phyloP scores from a whole-genome alignment of 164 flowering plant genomes.

The Euptelea pleiosperma region DNA sequence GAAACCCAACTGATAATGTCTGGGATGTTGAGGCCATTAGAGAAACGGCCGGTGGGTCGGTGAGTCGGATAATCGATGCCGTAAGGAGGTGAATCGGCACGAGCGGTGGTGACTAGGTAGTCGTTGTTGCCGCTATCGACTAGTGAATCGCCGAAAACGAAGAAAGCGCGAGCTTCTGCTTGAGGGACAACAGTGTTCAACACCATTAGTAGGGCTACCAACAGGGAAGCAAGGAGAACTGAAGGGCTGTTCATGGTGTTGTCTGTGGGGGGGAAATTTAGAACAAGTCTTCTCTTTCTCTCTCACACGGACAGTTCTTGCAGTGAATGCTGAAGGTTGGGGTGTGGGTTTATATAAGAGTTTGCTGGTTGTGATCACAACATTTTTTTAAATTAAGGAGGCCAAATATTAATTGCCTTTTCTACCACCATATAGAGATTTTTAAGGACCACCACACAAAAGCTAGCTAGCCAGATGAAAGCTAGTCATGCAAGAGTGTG shows the following conservation, averaged over 20 bases:
- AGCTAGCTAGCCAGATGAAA: no score
- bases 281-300: no score
- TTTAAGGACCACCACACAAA: no score
- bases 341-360: constrained; percentile 2
- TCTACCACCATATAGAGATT: background rate
- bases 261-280: background rate
- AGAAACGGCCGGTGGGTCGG: constrained; percentile 79
- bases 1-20: constrained; percentile 58
- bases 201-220: background rate
- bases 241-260: constrained; percentile 11
- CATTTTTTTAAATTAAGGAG: background rate
- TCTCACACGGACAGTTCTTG: background rate
- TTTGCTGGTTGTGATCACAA: background rate
- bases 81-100: constrained; percentile 76
- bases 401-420: background rate
- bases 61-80: constrained; percentile 73
- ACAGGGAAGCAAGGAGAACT: constrained; percentile 1
- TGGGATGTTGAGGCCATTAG: constrained; percentile 77
- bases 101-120: constrained; percentile 61
- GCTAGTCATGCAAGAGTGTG: no score
- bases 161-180: constrained; percentile 55
- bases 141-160: constrained; percentile 83
- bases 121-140: constrained; percentile 85
- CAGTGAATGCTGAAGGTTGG: background rate
- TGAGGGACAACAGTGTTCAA: background rate